Conservation (phyloP, 1,139 yeast species). For the Debaryomycetaceae sp. region DNA sequence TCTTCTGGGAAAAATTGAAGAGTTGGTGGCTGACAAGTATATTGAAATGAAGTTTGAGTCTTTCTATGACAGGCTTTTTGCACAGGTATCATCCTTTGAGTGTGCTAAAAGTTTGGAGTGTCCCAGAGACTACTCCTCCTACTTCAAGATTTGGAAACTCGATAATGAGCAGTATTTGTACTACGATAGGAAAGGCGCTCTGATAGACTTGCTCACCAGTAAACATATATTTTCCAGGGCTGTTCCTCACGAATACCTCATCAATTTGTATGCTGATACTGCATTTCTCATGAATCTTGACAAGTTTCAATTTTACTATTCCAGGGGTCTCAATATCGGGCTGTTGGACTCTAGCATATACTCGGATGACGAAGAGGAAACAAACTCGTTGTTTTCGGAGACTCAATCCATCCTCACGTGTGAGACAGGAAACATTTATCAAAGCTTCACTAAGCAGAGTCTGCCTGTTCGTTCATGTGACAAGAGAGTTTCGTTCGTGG, state of each 20-base stretch:
- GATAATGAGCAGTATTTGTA: constrained; percentile 8
- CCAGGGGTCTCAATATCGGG: neutral
- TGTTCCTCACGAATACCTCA: neutral
- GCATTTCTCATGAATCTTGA: constrained; percentile 9
- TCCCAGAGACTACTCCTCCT: constrained; percentile 9
- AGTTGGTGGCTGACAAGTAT: constrained; percentile 17
- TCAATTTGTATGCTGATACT: neutral
- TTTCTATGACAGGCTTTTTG: constrained; percentile 10
- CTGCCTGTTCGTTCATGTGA: constrained; percentile 3
- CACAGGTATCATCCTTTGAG: neutral
- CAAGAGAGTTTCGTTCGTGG: neutral
- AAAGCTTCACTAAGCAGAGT: constrained; percentile 5
- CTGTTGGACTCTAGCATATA: neutral
- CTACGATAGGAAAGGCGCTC: constrained; percentile 8
- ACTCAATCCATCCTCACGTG: neutral
- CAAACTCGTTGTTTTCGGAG: neutral
- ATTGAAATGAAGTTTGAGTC: constrained; percentile 16
- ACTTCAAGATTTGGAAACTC: constrained; percentile 10
- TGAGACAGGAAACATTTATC: neutral
- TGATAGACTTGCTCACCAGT: constrained; percentile 9
- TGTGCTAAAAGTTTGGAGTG: constrained; percentile 5
- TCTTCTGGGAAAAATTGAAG: constrained; percentile 13
- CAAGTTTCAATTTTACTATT: constrained; percentile 7
- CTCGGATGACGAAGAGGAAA: neutral
- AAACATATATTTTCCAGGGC: neutral